Evolutionary conservation across 2,329 filamentous ascomycete genomes (phyloP), one percentile per base, ranked within the genome.

Genomic region (Talaromyces sp.): DNA sequence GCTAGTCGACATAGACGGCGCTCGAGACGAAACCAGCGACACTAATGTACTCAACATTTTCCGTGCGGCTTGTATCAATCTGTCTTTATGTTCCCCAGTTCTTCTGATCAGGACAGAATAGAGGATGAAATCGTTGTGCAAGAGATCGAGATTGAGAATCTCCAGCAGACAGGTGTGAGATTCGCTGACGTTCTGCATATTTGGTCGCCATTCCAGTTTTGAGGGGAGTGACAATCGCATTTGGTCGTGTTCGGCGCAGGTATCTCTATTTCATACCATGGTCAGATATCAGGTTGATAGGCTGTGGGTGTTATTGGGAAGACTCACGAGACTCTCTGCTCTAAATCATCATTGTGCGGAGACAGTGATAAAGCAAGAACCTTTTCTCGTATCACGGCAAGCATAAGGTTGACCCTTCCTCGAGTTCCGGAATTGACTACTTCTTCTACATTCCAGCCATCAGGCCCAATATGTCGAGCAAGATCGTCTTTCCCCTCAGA

Each of bases 381-480:
- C 35, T 66, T 66, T 41, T 66, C n/a, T 19, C 58, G 33, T 50
- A 66, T 60, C 56, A 47, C 33, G n/a, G 50, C 22, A 35, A 62
- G 22, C 60, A 59, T 16, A 39, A 67, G 31, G 58, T 67, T 43
- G 41, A 70, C 14, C 52, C 63, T 54, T 47, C n/a, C n/a, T 61
- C 62, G 9, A 59, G 60, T 57, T 22, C 62, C 27, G 35, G 43
- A 63, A 52, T 27, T 50, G 47, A 64, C 66, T 49, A 33, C 63
- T 19, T 64, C 66, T 19, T 72, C 64, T 1, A 63, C 64, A 22
- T 70, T 72, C 72, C 71, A 74, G 6, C 72, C 72, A 24, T 68
- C 63, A 1, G 65, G 27, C 13, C 68, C 70, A 6, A 72, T 64
- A 11, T 62, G 65, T 45, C 27, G 41, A 24, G 45, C 14, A 33